These are phyloP conservation scores for Diaporthe velutina DNA, from an alignment of 2,329 filamentous ascomycete genomes.

Conservation along the genomic window DNA sequence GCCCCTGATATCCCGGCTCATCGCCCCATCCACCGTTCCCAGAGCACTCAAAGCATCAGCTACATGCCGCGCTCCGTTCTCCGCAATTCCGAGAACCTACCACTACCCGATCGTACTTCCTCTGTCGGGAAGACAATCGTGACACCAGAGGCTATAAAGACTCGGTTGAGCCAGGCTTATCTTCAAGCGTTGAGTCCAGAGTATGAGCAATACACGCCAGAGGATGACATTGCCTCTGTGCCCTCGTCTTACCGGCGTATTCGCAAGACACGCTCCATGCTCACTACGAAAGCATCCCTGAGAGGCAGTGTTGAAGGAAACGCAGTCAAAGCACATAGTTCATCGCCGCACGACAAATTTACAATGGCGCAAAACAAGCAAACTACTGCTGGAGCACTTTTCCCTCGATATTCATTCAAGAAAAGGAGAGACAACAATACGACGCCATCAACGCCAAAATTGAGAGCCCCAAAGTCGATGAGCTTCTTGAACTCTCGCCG, in stretches of 20 bases:
- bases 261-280: slow-evolving; percentile 69
- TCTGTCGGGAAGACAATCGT: slow-evolving; percentile 34
- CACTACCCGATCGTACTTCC: slow-evolving; percentile 31
- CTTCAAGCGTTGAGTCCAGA: slow-evolving; percentile 52
- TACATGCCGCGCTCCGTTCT: not conserved
- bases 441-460: slow-evolving; percentile 39
- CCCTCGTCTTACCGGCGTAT: slow-evolving; percentile 63
- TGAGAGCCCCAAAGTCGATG: slow-evolving; percentile 68
- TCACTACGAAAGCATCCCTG: slow-evolving; percentile 50
- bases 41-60: slow-evolving; percentile 30
- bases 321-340: slow-evolving; percentile 12
- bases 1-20: not conserved
- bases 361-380: not conserved
- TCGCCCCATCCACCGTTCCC: slow-evolving; percentile 20
- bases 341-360: not conserved
- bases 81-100: slow-evolving; percentile 2
- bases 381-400: not conserved
- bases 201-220: slow-evolving; percentile 60
- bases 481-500: slow-evolving; percentile 57
- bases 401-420: slow-evolving; percentile 35
- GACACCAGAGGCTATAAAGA: not conserved
- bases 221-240: slow-evolving; percentile 62
- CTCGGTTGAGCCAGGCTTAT: slow-evolving; percentile 45
- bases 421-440: slow-evolving; percentile 49
- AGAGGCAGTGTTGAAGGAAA: slow-evolving; percentile 37